A percentile compares a stretch with the other conserved stretches of the same genome.
These are phyloP conservation scores for Pseudocercospora crystallina DNA, from an alignment of 2,329 filamentous ascomycete genomes.

Conservation along the genomic window DNA sequence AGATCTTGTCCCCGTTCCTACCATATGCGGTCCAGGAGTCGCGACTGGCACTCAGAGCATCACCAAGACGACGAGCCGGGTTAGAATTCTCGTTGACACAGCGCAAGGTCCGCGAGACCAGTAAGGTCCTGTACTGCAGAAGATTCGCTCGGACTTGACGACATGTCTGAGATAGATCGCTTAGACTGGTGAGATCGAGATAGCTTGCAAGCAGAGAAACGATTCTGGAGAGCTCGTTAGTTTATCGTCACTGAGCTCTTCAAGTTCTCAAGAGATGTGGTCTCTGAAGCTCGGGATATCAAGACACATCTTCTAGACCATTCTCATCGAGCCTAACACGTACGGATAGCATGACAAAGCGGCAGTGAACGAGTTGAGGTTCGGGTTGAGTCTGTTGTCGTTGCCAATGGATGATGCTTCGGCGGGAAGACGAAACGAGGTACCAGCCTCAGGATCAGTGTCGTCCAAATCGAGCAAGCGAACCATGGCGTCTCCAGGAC, in stretches of 20 bases:
- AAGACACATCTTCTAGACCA: too few relatives aligned
- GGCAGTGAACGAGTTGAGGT: constrained; percentile 60
- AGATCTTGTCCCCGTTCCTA: constrained; percentile 32
- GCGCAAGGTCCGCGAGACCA: constrained; percentile 73
- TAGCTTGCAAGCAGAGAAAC: constrained; percentile 70
- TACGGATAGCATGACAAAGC: constrained; percentile 70
- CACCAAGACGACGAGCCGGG: constrained; percentile 54
- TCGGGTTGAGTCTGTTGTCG: constrained; percentile 47
- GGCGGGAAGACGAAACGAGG: constrained; percentile 25
- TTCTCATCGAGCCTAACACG: constrained; percentile 33
- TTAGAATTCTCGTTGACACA: constrained; percentile 69
- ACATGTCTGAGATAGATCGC: constrained; percentile 79
- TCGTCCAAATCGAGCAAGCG: constrained; percentile 46
- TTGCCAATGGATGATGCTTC: constrained; percentile 20
- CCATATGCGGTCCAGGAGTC: constrained; percentile 29
- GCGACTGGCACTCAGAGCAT: constrained; percentile 33
- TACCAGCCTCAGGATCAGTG: constrained; percentile 27
- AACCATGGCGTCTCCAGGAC: constrained; percentile 38
- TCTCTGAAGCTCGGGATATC: too few relatives aligned
- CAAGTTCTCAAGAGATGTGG: too few relatives aligned
- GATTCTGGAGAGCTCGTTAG: constrained; percentile 56
- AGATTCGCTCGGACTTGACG: constrained; percentile 75
- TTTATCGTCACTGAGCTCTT: not conserved
- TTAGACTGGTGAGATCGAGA: constrained; percentile 84
- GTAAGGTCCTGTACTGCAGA: constrained; percentile 71